Conservation (phyloP, 768 basidiomycete genomes). For the Russula brevipes region DNA sequence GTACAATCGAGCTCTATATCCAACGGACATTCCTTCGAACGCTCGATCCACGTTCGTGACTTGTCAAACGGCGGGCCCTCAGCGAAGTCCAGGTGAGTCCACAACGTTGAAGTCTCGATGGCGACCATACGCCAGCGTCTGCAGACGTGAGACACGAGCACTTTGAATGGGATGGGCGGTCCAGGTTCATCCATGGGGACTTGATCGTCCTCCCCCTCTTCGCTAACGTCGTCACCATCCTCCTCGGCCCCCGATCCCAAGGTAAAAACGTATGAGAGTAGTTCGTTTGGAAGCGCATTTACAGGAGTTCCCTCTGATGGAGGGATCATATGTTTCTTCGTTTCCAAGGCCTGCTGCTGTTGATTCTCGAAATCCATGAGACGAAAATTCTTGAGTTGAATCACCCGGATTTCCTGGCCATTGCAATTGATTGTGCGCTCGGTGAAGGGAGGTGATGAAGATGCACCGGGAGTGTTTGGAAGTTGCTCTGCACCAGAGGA, state of each 20-base stretch:
- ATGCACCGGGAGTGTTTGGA: neutral
- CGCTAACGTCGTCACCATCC: conserved; percentile 29
- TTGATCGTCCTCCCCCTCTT: conserved; percentile 22
- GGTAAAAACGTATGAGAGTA: conserved; percentile 44
- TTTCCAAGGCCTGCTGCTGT: neutral
- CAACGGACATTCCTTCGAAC: conserved; percentile 52
- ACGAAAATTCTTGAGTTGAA: neutral
- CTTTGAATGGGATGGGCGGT: conserved; percentile 38
- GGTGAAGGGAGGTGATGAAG: neutral
- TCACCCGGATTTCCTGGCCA: neutral
- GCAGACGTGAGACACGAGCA: conserved; percentile 60
- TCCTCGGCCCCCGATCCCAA: conserved; percentile 24
- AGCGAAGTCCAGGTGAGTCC: conserved; percentile 45
- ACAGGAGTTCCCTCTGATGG: conserved; percentile 28
- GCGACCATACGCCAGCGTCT: conserved; percentile 52
- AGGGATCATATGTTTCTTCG: neutral
- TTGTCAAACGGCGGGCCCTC: conserved; percentile 41
- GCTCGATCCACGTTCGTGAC: conserved; percentile 43
- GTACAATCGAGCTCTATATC: conserved; percentile 43
- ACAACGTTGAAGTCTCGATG: conserved; percentile 49
- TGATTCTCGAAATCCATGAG: neutral
- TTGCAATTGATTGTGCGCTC: neutral
- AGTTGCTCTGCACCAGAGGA: neutral
- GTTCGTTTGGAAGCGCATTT: conserved; percentile 51
- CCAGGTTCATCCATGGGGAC: conserved; percentile 9